Base-by-base conservation (phyloP, 345 rosid genomes). In the Streptanthus diversifolius region DNA sequence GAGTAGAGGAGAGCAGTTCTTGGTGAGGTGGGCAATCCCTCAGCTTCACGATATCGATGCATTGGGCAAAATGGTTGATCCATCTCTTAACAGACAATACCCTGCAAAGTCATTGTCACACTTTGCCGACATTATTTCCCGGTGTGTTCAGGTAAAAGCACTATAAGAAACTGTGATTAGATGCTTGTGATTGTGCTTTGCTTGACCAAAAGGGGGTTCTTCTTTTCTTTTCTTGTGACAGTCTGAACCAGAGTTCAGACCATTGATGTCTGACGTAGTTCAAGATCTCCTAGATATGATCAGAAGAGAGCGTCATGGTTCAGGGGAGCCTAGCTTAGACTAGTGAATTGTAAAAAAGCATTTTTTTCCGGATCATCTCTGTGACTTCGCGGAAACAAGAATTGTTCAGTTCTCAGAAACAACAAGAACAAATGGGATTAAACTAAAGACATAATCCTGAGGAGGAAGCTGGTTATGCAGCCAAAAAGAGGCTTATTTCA, bases 11-110 rank as follows among this genome's bases (percentile, higher is more conserved):
- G 99, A 95, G 66, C 97, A 92, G 74, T 92, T 84, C 79, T 82
- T 95, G 44, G 99, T 95, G 68, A 86, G 96, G 79, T 95, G 99
- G 99, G 99, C 98, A 11, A 82, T 91, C 61, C 93, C 95, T 2
- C 99, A 90, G 74, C 97, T 91, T 67, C 97, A 91, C 36, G 99
- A 92, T 82, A 92, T 95, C 5, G 85, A 92, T 80, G 91, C 96
- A 61, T 78, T 95, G 75, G 85, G 92, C n/a, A 83, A 86, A 74
- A 95, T 95, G 99, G 99, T 92, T 59, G 99, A 95, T 78, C 91
- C 97, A 71, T 86, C 88, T 55, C 93, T 95, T 7, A 72, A 81
- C 17, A 85, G 97, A 77, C 77, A 90, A 39, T 90, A 88, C 71
- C 87, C 96, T 29, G 89, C 93, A 70, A 95, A 92, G 82, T 92